A percentile compares a stretch with the other conserved stretches of the same genome.
Evolutionary conservation across 108 stramenopile species (phyloP).

Genomic region (Cyclotella kingstonii): DNA sequence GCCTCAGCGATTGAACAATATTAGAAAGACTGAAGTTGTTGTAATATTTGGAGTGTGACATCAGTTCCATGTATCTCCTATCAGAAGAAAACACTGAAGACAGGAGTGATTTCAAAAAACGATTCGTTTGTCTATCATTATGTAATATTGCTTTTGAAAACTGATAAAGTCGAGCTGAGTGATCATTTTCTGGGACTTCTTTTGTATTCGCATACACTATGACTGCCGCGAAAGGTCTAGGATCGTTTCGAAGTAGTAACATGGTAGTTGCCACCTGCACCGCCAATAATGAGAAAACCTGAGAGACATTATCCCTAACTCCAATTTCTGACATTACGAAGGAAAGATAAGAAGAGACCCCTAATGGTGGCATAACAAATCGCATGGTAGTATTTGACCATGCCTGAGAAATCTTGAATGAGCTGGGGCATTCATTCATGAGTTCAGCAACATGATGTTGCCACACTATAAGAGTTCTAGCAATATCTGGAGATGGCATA

Average conservation of each 20-base stretch:
- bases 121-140: not conserved
- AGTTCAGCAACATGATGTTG: too few relatives aligned
- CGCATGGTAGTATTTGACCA: conserved; percentile 13
- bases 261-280: conserved; percentile 46
- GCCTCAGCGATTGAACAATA: conserved; percentile 10
- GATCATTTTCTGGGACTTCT: conserved; percentile 1
- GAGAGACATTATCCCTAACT: not conserved
- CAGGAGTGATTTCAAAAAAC: conserved; percentile 7
- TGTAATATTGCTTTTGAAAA: conserved; percentile 18
- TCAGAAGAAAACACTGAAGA: conserved; percentile 13
- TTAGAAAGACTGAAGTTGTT: not conserved
- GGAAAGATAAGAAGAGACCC: conserved; percentile 40
- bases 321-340: conserved; percentile 21
- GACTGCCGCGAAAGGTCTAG: conserved; percentile 43
- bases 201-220: conserved; percentile 11
- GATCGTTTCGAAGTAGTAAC: conserved; percentile 34
- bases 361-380: conserved; percentile 20
- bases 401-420: conserved; percentile 33
- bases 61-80: not conserved
- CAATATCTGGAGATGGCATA: too few relatives aligned
- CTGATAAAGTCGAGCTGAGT: conserved; percentile 6
- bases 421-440: too few relatives aligned
- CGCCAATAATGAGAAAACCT: conserved; percentile 20
- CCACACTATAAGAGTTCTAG: too few relatives aligned
- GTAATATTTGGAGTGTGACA: not conserved